phyloP scores from a whole-genome alignment of 192 early-diverging fungal species.

The Umbelopsis vinacea region DNA sequence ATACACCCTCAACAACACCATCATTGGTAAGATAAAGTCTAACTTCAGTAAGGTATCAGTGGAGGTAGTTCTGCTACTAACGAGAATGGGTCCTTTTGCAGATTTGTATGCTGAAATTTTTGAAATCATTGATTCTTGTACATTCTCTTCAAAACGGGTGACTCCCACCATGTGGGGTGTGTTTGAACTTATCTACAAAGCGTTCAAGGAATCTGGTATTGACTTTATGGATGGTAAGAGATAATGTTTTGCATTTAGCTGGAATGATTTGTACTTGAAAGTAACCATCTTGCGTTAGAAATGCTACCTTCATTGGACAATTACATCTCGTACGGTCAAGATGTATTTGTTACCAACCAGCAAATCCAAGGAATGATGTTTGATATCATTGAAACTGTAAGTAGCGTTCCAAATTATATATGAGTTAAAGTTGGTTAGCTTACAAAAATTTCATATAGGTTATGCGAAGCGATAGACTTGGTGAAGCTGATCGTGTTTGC shows the following conservation, averaged over 20 bases:
- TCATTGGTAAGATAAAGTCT: slow-evolving; percentile 50
- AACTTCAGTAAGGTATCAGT: neutral
- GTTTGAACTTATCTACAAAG: slow-evolving; percentile 75
- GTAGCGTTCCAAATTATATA: neutral
- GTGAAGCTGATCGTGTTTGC: slow-evolving; percentile 79
- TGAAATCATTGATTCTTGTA: slow-evolving; percentile 88
- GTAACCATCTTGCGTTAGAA: slow-evolving; percentile 43
- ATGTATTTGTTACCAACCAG: slow-evolving; percentile 68
- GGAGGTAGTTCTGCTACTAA: neutral
- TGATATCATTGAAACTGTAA: slow-evolving; percentile 82
- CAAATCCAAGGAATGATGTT: slow-evolving; percentile 75
- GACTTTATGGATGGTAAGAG: slow-evolving; percentile 78
- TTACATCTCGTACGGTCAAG: slow-evolving; percentile 86
- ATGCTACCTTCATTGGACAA: slow-evolving; percentile 93
- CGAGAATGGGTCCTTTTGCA: neutral
- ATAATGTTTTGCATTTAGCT: neutral
- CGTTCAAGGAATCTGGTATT: slow-evolving; percentile 80
- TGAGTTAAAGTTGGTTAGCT: slow-evolving; percentile 10
- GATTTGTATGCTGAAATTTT: slow-evolving; percentile 89
- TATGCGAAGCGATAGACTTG: slow-evolving; percentile 75
- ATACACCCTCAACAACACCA: slow-evolving; percentile 76
- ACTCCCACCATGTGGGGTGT: slow-evolving; percentile 85
- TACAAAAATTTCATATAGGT: slow-evolving; percentile 31
- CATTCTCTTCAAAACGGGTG: slow-evolving; percentile 82
- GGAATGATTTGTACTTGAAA: neutral